Evolutionary conservation across 441 rosid genomes (phyloP), one percentile per base, ranked within the genome.

Genomic region (Arabidopsis hybrid): DNA sequence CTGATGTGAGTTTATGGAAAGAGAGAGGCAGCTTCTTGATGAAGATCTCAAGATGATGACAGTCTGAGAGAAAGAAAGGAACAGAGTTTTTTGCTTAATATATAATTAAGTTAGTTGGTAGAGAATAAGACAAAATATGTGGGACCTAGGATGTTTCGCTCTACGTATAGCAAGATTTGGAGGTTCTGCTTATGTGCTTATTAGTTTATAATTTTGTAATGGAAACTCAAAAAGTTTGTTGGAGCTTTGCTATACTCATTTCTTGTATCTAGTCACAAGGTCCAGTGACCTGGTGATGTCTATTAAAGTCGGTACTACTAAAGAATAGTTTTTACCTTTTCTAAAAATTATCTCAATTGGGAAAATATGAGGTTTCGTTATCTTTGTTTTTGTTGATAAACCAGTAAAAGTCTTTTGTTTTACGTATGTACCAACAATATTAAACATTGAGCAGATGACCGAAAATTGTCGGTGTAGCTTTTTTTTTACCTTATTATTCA

Each of bases 11-110:
- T 66, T 50, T 59, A 52, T 77, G 84, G 91, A 89, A 80, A 77
- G 80, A 72, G 86, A 67, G 78, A 83, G 84, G 86, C 52, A 85
- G 85, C 71, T 87, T 87, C 90, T 55, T 49, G 69, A 75, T 69
- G 80, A 81, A 79, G 85, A 86, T 82, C 87, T 86, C 89, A 81
- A 81, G 80, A 73, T 68, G 53, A 82, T 79, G 46, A 46, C 66
- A 76, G 56, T 29, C 64, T 68, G 42, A 51, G 50, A 51, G 26
- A 26, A 58, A 58, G 67, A 70, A 60, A 29, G 46, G 46, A 69
- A 62, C 66, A 55, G 46, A 47, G 55, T 31, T 70, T 53, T 73
- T 69, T 55, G 59, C 65, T n/a, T 69, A 76, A 50, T 64, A 62
- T 51, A 72, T 35, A 60, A 60, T 60, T 51, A 65, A 65, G 72